Evolutionary conservation across 2,329 filamentous ascomycete species (phyloP), one percentile per base, ranked within the genome.

Genomic region (Ceratocystis eucalypticola): DNA sequence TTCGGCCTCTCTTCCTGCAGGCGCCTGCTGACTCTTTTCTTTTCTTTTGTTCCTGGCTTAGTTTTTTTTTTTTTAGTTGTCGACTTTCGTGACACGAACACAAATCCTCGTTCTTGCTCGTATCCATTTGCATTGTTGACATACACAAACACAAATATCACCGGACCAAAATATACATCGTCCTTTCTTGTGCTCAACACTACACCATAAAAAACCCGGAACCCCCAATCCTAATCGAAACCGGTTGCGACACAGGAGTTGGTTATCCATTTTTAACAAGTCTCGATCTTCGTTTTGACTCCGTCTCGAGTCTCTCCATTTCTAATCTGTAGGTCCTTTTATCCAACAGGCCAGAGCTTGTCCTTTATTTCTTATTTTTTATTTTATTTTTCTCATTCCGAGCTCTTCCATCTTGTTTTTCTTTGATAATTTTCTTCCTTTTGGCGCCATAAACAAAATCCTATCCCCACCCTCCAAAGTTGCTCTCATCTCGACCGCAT

Each of bases 111-210:
- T 30, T 44, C 22, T 61, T n/a, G 64, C 33, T 61, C 50, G 53
- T 65, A 59, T 59, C 63, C 46, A 46, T 59, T 65, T 55, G 25
- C 48, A 20, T 25, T 41, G 17, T 33, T 65, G 33, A 37, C 37
- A 53, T 53, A 53, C 48, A 53, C 48, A 53, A 53, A 53, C 48
- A 53, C 22, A 53, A 53, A 53, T 53, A 22, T 53, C 48, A 53
- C 48, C 48, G 20, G 48, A 53, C 48, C 48, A 53, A 53, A 22
- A 53, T 53, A 53, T 53, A 53, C 48, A 22, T 50, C 55, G 5
- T 59, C 55, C 55, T 59, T 17, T n/a, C 12, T 30, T 59, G 15
- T 37, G 17, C 55, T 59, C 55, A 30, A 15, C 55, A 37, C 25
- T 8, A 20, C 15, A 59, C 55, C 55, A 59, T n/a, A 59, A n/a